These are phyloP conservation scores for Neonectria hederae DNA, from an alignment of 2,329 filamentous ascomycete species.

Conservation along the genomic window DNA sequence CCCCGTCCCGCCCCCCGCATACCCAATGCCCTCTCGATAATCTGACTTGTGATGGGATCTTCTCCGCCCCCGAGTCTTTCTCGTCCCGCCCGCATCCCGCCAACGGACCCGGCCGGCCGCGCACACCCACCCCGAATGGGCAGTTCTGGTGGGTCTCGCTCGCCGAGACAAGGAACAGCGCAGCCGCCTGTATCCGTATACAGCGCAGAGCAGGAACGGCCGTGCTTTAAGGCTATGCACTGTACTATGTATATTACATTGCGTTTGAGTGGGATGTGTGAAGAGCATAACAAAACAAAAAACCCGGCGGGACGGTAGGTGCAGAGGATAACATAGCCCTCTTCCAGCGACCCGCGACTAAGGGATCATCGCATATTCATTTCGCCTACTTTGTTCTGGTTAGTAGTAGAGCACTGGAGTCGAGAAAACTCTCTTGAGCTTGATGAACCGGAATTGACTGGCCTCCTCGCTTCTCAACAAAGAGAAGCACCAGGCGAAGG, in stretches of 20 bases:
- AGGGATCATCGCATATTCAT: slow-evolving; percentile 29
- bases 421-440: neutral
- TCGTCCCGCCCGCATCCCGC: slow-evolving; percentile 5
- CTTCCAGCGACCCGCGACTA: too few relatives aligned
- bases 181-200: neutral
- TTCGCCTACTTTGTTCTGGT: neutral
- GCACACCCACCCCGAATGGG: neutral
- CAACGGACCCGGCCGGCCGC: slow-evolving; percentile 1
- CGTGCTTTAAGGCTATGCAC: neutral
- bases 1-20: too few relatives aligned
- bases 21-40: neutral
- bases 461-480: neutral
- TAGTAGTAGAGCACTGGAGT: neutral
- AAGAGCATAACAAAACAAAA: slow-evolving; percentile 29
- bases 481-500: neutral
- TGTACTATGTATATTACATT: neutral
- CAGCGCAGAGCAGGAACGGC: neutral
- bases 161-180: neutral
- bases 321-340: too few relatives aligned
- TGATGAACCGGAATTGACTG: neutral
- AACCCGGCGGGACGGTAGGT: slow-evolving; percentile 2
- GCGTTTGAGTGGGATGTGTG: neutral
- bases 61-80: neutral
- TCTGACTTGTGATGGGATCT: neutral
- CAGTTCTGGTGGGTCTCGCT: slow-evolving; percentile 18